These are phyloP conservation scores for Trichoderma polysporum DNA, from an alignment of 2,329 filamentous ascomycete genomes.

Conservation along the genomic window DNA sequence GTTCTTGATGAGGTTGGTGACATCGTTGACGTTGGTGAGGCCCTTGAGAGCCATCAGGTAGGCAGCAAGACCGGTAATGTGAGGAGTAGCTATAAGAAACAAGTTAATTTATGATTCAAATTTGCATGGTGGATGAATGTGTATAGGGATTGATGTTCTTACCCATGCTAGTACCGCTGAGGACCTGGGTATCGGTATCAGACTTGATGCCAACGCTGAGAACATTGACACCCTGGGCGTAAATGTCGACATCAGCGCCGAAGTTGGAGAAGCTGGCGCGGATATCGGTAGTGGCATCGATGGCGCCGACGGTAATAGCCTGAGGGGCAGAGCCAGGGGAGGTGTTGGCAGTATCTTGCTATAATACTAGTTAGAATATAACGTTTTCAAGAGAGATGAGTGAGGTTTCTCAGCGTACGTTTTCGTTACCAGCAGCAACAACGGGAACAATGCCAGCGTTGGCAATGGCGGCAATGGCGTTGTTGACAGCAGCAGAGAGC, in stretches of 20 bases:
- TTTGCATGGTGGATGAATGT: too few relatives aligned
- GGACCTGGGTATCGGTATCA: constrained; percentile 43
- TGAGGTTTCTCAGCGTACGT: constrained; percentile 32
- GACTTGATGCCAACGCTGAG: constrained; percentile 53
- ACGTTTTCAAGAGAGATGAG: neutral
- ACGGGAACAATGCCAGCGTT: constrained; percentile 54
- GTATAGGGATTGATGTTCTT: constrained; percentile 19
- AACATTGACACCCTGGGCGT: constrained; percentile 56
- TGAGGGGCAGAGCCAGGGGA: constrained; percentile 56
- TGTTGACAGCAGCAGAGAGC: constrained; percentile 51
- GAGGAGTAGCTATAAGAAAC: constrained; percentile 52
- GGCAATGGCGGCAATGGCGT: constrained; percentile 51
- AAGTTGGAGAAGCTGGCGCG: constrained; percentile 60
- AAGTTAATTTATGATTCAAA: neutral
- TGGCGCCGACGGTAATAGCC: constrained; percentile 60
- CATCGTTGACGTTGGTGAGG: constrained; percentile 40
- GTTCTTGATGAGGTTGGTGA: constrained; percentile 51
- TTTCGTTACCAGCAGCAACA: constrained; percentile 61
- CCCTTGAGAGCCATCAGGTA: constrained; percentile 62
- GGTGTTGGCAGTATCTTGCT: constrained; percentile 49
- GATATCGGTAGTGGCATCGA: constrained; percentile 50
- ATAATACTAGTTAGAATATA: neutral
- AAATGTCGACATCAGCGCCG: constrained; percentile 53
- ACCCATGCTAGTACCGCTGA: constrained; percentile 61
- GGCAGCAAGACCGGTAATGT: constrained; percentile 65